phyloP scores from a whole-genome alignment of 192 early-diverging fungal genomes.

The Backusella westeae region DNA sequence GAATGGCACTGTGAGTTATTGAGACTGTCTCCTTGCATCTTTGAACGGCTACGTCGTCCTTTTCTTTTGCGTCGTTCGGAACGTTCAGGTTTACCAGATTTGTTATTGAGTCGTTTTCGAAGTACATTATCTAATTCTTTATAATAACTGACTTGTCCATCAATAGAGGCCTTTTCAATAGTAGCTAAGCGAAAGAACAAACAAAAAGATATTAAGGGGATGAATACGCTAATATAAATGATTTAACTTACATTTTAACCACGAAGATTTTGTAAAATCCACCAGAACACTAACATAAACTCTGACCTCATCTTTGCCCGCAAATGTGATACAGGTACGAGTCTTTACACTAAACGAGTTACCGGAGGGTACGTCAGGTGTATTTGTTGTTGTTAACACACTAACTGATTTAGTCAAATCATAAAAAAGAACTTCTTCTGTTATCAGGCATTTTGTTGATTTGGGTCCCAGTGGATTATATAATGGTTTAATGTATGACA shows the following conservation, averaged over 20 bases:
- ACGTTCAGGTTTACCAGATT: neutral
- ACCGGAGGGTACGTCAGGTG: slow-evolving; percentile 51
- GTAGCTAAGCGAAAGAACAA: slow-evolving; percentile 26
- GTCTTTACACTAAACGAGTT: slow-evolving; percentile 44
- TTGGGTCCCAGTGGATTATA: slow-evolving; percentile 18
- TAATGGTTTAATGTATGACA: slow-evolving; percentile 34
- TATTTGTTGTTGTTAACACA: slow-evolving; percentile 42
- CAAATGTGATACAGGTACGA: slow-evolving; percentile 49
- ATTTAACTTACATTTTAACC: slow-evolving; percentile 42
- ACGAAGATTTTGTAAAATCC: slow-evolving; percentile 53
- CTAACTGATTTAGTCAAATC: slow-evolving; percentile 46
- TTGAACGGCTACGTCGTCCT: neutral
- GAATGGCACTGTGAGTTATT: neutral
- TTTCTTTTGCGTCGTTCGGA: neutral
- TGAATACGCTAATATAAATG: neutral
- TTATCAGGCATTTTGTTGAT: slow-evolving; percentile 43
- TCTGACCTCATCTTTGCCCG: slow-evolving; percentile 36
- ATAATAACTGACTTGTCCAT: slow-evolving; percentile 47
- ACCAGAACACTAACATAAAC: slow-evolving; percentile 45
- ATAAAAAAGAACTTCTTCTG: slow-evolving; percentile 40
- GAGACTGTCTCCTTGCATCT: neutral
- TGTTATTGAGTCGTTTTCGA: slow-evolving; percentile 41
- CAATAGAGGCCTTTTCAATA: slow-evolving; percentile 51
- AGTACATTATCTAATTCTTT: slow-evolving; percentile 38
- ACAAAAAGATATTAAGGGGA: neutral